Conservation (phyloP, 176 grass and related monocot species). For the Bothriochloa decipiens region DNA sequence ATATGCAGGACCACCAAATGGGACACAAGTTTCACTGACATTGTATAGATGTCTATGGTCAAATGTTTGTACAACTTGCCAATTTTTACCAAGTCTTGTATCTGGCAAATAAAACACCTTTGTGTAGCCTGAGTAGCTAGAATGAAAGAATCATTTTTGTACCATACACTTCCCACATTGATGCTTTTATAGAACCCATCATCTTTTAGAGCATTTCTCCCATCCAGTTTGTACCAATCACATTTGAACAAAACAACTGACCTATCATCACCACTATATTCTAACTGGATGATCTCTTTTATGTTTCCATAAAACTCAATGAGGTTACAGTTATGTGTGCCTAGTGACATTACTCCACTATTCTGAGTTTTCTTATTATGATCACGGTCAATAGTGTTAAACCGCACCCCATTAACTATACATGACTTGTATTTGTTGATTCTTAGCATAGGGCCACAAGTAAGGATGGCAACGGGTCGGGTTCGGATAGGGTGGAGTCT, state of each 20-base stretch:
- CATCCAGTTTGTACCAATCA: constrained; percentile 1
- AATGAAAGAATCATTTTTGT: neutral
- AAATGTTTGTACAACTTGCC: neutral
- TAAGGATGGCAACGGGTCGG: too few relatives aligned
- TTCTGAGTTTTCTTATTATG: neutral
- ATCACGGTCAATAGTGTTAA: neutral
- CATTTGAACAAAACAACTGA: constrained; percentile 14
- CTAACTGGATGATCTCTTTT: neutral
- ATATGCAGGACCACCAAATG: neutral
- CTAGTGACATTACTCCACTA: neutral
- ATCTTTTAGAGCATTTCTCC: neutral
- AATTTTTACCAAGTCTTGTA: neutral
- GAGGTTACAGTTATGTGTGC: neutral
- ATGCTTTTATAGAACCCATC: neutral
- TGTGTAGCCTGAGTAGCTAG: neutral
- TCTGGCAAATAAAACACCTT: neutral
- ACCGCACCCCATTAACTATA: constrained; percentile 13
- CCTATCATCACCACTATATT: neutral
- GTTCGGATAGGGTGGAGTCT: too few relatives aligned
- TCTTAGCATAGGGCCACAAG: neutral
- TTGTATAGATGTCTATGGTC: neutral
- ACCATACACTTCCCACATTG: neutral
- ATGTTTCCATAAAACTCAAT: neutral
- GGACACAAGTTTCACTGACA: neutral
- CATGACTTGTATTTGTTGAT: constrained; percentile 9